Base-by-base conservation (phyloP, 2,329 filamentous ascomycete genomes). In the Fusarium domesticum region DNA sequence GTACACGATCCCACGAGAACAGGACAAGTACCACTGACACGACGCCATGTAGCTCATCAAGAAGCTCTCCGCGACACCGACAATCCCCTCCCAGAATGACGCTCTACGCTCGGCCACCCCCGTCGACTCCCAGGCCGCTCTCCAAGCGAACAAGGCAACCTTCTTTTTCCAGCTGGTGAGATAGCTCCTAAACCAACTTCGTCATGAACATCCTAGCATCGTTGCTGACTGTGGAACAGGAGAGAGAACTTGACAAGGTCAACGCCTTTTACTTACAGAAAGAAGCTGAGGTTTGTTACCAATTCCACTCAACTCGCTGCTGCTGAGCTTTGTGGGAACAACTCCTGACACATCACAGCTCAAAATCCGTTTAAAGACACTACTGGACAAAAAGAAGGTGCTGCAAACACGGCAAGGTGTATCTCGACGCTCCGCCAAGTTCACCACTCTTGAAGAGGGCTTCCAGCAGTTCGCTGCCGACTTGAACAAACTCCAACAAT, bases 211-310 rank as follows among this genome's bases (percentile, higher is more conserved):
- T 61, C 19, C 49, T 56, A 36, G 37, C 25, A 37, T 50, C 51
- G 30, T 53, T 69, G 50, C 71, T 78, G 50, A 80, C 59, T n/a
- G 47, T 43, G 33, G 46, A 54, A 49, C 65, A 96, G 90, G 93
- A 98, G 77, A 85, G 93, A 59, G 93, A 98, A 69, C 81, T 98
- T 43, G 93, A 97, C 69, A 98, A 97, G 68, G 93, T 98, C 70
- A 98, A 98, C 70, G 89, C 84, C 12, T 96, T 96, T 69, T 98
- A 98, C 66, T 71, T 97, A 28, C 93, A 97, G 66, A 98, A 98
- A 66, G 93, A 98, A 71, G 91, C 90, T 40, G 93, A 98, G 82
- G 90, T 95, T 73, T 54, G 79, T 71, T 18, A 11, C 19, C 16
- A 43, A 28, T 28, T 4, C 19, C 5, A 10, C 30, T 12, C 6